phyloP scores from a whole-genome alignment of 352 stramenopile species.

The Phytophthora fragariaefolia region DNA sequence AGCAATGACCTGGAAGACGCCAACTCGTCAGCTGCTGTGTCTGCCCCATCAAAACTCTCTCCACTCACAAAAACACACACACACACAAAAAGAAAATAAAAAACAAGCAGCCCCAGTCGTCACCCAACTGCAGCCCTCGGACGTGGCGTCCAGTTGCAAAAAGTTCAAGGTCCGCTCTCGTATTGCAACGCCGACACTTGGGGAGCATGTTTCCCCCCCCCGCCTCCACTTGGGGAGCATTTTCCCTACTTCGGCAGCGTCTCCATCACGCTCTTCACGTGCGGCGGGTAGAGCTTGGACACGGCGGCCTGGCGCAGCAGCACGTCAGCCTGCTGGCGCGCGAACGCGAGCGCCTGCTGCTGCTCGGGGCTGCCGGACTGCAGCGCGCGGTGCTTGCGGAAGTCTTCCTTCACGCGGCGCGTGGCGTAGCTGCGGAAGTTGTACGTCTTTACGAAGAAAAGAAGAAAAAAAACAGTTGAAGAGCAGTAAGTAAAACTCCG shows the following conservation, averaged over 20 bases:
- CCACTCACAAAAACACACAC: no score
- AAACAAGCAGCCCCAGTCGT: no score
- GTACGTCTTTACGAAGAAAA: conserved; percentile 50
- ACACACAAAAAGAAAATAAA: no score
- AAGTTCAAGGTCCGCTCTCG: no score
- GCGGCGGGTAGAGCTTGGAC: conserved; percentile 72
- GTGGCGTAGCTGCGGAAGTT: conserved; percentile 77
- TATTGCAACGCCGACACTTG: background rate
- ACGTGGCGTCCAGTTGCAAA: no score
- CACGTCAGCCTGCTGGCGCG: conserved; percentile 54
- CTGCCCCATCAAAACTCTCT: no score
- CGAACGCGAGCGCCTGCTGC: conserved; percentile 52
- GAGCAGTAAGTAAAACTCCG: conserved; percentile 11
- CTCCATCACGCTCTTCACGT: conserved; percentile 77
- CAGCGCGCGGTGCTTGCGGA: conserved; percentile 69
- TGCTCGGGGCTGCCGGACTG: conserved; percentile 53
- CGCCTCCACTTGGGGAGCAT: background rate
- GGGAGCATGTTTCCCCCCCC: background rate
- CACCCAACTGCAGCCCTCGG: no score
- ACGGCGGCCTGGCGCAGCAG: conserved; percentile 71
- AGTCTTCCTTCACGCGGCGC: conserved; percentile 76
- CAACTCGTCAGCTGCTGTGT: no score
- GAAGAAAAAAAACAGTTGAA: conserved; percentile 1
- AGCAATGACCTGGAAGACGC: no score
- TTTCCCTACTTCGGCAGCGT: conserved; percentile 27